Percentiles rank a stretch among this genome's conserved stretches.
Conservation (phyloP, 805 yeast genomes). For the Komagataella ulmi region DNA sequence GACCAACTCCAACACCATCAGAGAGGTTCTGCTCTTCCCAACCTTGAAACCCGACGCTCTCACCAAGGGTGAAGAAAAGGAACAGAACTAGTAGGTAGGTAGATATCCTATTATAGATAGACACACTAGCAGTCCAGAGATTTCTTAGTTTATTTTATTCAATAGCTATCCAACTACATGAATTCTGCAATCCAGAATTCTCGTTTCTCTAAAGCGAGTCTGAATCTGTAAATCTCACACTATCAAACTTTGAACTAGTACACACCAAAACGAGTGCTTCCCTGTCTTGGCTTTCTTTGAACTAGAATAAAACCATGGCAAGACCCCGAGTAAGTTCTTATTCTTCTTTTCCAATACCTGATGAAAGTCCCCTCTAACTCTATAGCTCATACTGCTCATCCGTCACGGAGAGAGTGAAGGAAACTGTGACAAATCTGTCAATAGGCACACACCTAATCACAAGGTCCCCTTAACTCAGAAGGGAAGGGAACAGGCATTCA, state of each 20-base stretch:
- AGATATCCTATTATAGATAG: neutral
- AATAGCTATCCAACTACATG: neutral
- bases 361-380: neutral
- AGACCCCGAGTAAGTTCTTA: neutral
- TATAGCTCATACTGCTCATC: constrained; percentile 47
- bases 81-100: constrained; percentile 5
- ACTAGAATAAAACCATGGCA: neutral
- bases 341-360: neutral
- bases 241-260: neutral
- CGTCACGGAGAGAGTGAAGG: constrained; percentile 94
- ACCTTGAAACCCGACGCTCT: constrained; percentile 88
- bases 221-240: neutral
- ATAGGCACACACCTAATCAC: constrained; percentile 71
- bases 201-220: neutral
- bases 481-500: constrained; percentile 53
- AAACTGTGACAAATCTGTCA: constrained; percentile 73
- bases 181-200: neutral
- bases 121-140: neutral
- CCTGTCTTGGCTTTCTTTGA: neutral
- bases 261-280: neutral
- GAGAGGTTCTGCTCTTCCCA: constrained; percentile 97
- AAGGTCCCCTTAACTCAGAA: constrained; percentile 54
- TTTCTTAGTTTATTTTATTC: neutral
- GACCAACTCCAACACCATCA: constrained; percentile 90
- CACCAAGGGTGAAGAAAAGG: constrained; percentile 21